These are phyloP conservation scores for Eragrostis curvula DNA, from an alignment of 176 grass and related monocot genomes.

Conservation along the genomic window DNA sequence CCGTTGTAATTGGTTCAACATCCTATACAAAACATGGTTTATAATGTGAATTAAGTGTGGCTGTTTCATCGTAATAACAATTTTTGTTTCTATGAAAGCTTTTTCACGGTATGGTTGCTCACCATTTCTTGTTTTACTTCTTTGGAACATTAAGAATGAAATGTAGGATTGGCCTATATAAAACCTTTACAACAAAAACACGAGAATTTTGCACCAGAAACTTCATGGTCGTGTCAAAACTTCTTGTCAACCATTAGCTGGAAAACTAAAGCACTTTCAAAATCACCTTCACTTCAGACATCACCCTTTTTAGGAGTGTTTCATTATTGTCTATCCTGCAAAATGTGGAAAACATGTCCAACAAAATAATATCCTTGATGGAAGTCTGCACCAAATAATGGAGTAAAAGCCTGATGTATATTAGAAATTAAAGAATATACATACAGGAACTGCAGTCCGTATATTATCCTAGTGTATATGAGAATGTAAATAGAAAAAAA, in stretches of 20 bases:
- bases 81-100: not conserved
- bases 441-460: conserved; percentile 12
- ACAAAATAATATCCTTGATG: not conserved
- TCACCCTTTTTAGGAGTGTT: not conserved
- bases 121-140: not conserved
- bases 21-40: not conserved
- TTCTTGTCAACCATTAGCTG: not conserved
- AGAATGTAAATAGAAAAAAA: not conserved
- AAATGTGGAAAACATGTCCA: conserved; percentile 15
- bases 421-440: not conserved
- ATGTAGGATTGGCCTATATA: not conserved
- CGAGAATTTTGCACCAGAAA: not conserved
- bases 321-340: not conserved
- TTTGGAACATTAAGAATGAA: not conserved
- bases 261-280: not conserved
- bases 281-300: not conserved
- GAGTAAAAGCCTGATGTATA: not conserved
- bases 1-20: not conserved
- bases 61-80: not conserved
- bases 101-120: not conserved
- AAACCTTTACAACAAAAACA: not conserved
- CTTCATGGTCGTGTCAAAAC: not conserved
- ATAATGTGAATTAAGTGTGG: not conserved
- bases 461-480: conserved; percentile 34
- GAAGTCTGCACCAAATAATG: not conserved